Evolutionary conservation across 2,329 filamentous ascomycete genomes (phyloP).

Genomic region (Ploettnerulaceae sp.): DNA sequence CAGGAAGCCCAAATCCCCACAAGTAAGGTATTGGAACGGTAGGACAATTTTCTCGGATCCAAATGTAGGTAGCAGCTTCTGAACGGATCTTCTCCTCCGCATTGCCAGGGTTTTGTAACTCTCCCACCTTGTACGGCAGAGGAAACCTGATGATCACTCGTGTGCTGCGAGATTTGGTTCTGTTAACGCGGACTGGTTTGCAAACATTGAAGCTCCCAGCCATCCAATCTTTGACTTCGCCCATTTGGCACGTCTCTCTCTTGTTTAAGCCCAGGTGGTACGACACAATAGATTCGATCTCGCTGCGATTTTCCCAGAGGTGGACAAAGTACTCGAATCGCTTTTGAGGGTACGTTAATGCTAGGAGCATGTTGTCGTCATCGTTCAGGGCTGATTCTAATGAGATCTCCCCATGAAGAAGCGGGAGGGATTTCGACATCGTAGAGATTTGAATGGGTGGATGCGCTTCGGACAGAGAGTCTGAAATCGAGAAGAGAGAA

Average conservation of each 20-base stretch:
- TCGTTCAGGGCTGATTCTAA: background rate
- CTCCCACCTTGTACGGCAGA: conserved; percentile 37
- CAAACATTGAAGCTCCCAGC: conserved; percentile 37
- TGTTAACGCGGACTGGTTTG: conserved; percentile 28
- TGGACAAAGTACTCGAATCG: conserved; percentile 22
- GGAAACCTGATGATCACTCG: conserved; percentile 29
- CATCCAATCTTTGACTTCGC: conserved; percentile 31
- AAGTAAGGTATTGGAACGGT: conserved; percentile 35
- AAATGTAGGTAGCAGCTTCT: conserved; percentile 39
- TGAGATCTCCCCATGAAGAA: background rate
- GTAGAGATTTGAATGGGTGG: background rate
- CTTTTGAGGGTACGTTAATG: conserved; percentile 17
- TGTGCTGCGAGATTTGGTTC: conserved; percentile 10
- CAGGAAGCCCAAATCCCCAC: conserved; percentile 34
- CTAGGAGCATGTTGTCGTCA: conserved; percentile 14
- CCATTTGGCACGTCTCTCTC: conserved; percentile 20
- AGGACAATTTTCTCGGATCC: conserved; percentile 37
- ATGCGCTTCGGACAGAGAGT: background rate
- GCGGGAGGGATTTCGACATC: background rate
- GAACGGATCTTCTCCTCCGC: no score
- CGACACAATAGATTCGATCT: conserved; percentile 29
- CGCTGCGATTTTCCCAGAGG: conserved; percentile 17
- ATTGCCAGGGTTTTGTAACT: conserved; percentile 35
- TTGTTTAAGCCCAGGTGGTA: conserved; percentile 28
- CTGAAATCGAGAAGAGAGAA: background rate